These are phyloP conservation scores for Ganoderma multipileum DNA, from an alignment of 1,284 basidiomycete genomes.

Conservation along the genomic window DNA sequence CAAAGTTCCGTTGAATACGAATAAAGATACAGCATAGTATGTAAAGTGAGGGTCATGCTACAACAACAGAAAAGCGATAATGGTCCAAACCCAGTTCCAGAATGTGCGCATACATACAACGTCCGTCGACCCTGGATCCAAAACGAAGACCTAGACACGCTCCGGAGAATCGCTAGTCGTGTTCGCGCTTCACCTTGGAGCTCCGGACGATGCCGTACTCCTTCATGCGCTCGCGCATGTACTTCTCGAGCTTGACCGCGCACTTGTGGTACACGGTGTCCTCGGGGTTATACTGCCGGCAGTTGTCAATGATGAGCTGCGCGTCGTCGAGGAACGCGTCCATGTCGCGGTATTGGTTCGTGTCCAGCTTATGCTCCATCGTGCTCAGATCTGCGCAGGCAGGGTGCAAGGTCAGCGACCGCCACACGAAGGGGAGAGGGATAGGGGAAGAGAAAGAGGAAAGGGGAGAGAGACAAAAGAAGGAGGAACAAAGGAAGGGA, in stretches of 20 bases:
- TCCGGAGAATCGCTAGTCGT: conserved; percentile 1
- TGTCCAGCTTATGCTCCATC: conserved; percentile 93
- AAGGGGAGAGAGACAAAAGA: neutral
- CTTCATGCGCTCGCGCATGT: conserved; percentile 56
- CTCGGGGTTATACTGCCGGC: conserved; percentile 89
- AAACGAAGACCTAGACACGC: neutral
- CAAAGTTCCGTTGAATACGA: neutral
- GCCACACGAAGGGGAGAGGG: neutral
- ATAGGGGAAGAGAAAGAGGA: neutral
- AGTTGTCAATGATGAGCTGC: conserved; percentile 91
- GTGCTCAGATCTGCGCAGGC: conserved; percentile 78
- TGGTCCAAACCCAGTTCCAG: neutral
- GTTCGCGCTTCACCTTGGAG: conserved; percentile 31
- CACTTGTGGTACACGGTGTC: conserved; percentile 87
- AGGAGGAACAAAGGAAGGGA: neutral
- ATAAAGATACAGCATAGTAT: conserved; percentile 2
- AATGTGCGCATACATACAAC: neutral
- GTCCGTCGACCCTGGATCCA: neutral
- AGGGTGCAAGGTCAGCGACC: neutral
- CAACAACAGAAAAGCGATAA: neutral
- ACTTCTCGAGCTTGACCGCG: conserved; percentile 84
- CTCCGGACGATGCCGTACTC: conserved; percentile 25
- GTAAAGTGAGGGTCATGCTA: neutral
- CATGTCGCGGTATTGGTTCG: conserved; percentile 78
- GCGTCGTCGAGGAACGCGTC: conserved; percentile 86